Base-by-base conservation (phyloP, 2,329 filamentous ascomycete genomes). In the Penicillium sp. region DNA sequence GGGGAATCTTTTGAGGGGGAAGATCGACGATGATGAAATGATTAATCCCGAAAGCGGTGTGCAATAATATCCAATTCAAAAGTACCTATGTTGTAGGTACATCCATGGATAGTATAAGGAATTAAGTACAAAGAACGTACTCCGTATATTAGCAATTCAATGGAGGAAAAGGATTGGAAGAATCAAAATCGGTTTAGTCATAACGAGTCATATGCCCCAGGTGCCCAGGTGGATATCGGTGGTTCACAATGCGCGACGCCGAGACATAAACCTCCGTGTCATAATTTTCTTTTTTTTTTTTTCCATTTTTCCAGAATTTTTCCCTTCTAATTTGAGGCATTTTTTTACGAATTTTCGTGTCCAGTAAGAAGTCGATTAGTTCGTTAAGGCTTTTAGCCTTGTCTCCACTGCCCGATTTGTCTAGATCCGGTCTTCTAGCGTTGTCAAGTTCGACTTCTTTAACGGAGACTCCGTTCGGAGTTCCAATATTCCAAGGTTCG, bases 31-130 rank as follows among this genome's bases (percentile, higher is more conserved):
- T 52, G 57, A 59, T 59, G 57, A 59, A 55, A 58, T 55, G 46
- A 52, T 54, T 47, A 45, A 38, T 29, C 41, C 48, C 45, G 57
- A 59, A 50, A 55, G 57, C 57, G 57, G 57, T 59, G 54, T 52
- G 41, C 25, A 27, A 8, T 4, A 13, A n/a, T 35, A 31, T 48
- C 34, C n/a, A 27, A 40, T 16, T 25, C 21, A 34, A 34, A 13
- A 15, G 32, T 15, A 29, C 18, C 18, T 21, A 21, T 21, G 18
- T 21, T 21, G 18, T 21, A 21, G 18, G 18, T 21, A 21, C 18
- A 21, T 21, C 18, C 18, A 21, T 21, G 18, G 18, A 21, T 21
- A 2, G 18, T 21, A 21, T 21, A 21, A 21, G 18, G 23, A 23
- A 23, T 23, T 23, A 23, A 23, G 29, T 29, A 29, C 29, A 6